Conservation (phyloP, 768 basidiomycete genomes). For the Phlebiopsis flavidoalba region DNA sequence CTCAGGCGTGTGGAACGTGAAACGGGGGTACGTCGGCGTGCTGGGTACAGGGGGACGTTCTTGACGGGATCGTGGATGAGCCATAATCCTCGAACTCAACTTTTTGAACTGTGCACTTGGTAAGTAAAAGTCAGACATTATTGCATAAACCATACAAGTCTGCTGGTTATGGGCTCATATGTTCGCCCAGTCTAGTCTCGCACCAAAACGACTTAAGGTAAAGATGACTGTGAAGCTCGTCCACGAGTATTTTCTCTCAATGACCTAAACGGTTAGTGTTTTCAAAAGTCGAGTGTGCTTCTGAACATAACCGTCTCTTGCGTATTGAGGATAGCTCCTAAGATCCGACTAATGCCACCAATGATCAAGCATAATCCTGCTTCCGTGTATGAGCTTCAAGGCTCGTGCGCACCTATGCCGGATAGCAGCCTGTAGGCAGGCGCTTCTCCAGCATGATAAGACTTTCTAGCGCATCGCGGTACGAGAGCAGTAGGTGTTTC, state of each 20-base stretch:
- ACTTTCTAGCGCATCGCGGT: conserved; percentile 86
- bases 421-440: conserved; percentile 80
- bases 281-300: neutral
- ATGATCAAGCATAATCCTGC: conserved; percentile 90
- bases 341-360: conserved; percentile 91
- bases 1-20: conserved; percentile 46
- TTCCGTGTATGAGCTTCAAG: conserved; percentile 90
- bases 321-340: conserved; percentile 69
- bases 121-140: neutral
- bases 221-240: conserved; percentile 95
- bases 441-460: conserved; percentile 97
- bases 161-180: conserved; percentile 79
- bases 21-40: conserved; percentile 36
- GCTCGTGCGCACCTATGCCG: conserved; percentile 81
- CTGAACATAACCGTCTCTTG: conserved; percentile 77
- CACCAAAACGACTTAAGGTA: conserved; percentile 97
- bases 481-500: conserved; percentile 88
- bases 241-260: conserved; percentile 87
- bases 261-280: conserved; percentile 5
- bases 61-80: conserved; percentile 20
- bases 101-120: conserved; percentile 45
- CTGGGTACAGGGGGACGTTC: conserved; percentile 31
- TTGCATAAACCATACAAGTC: conserved; percentile 45
- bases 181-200: conserved; percentile 87
- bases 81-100: conserved; percentile 59